A percentile compares a stretch with the other conserved stretches of the same genome.
Conservation (phyloP, 257 asterid genomes). For the Orobanche coerulescens region DNA sequence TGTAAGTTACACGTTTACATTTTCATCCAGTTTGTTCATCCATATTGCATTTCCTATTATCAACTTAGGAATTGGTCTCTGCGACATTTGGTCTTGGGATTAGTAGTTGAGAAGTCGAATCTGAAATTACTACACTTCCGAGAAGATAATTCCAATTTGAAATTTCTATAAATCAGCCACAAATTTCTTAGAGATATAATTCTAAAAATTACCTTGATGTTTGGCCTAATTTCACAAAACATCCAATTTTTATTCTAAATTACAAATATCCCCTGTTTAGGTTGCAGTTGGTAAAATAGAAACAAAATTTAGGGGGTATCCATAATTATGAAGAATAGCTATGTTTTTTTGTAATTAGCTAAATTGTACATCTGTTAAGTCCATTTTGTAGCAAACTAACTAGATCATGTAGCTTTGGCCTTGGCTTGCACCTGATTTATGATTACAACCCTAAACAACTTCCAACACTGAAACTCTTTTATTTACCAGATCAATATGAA, state of each 20-base stretch:
- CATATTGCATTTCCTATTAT: background rate
- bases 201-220: background rate
- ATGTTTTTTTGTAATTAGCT: background rate
- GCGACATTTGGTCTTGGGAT: background rate
- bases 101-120: background rate
- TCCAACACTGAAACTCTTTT: background rate
- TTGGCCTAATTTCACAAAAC: background rate
- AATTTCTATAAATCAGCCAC: background rate
- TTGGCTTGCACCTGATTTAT: background rate
- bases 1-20: slow-evolving; percentile 33
- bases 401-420: background rate
- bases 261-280: background rate
- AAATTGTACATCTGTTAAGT: background rate
- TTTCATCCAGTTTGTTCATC: background rate
- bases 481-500: slow-evolving; percentile 67
- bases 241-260: background rate
- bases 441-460: background rate
- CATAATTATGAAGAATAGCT: background rate
- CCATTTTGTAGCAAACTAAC: background rate
- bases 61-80: no score
- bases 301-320: background rate
- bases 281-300: background rate
- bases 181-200: background rate
- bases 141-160: background rate
- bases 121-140: background rate